Conservation (phyloP, 2,329 filamentous ascomycete genomes). For the Sclerotinia spermophila region DNA sequence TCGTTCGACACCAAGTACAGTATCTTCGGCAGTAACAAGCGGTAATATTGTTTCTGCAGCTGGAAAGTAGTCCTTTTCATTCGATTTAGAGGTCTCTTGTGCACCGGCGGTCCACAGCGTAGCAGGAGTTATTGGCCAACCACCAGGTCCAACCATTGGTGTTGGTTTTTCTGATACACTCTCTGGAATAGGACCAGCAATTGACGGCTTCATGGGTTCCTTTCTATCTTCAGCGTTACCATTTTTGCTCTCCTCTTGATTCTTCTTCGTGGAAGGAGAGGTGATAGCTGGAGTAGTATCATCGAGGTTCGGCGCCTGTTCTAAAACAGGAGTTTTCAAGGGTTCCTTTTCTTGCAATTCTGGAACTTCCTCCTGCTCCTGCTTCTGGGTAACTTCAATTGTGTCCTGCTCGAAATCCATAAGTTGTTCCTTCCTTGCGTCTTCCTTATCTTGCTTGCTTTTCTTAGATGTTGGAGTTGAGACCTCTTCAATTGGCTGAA, state of each 20-base stretch:
- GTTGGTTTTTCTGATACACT: constrained; percentile 23
- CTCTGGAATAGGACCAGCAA: constrained; percentile 15
- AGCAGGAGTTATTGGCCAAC: constrained; percentile 23
- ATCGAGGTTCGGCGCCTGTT: not conserved
- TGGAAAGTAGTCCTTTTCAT: constrained; percentile 21
- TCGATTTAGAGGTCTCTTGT: not conserved
- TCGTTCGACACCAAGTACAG: constrained; percentile 19
- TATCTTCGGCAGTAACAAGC: constrained; percentile 22
- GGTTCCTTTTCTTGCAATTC: not conserved
- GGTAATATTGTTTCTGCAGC: constrained; percentile 20
- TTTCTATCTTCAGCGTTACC: not conserved
- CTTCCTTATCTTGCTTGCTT: constrained; percentile 27
- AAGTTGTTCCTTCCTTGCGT: constrained; percentile 21
- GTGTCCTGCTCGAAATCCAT: constrained; percentile 1
- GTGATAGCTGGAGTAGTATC: not conserved
- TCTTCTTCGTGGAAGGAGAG: not conserved
- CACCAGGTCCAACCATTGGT: constrained; percentile 26
- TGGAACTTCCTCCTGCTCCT: not conserved
- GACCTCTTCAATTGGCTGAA: constrained; percentile 5
- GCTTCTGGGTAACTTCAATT: not conserved
- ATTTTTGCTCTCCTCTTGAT: not conserved
- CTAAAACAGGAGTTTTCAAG: not conserved
- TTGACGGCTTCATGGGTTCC: constrained; percentile 10
- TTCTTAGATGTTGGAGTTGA: constrained; percentile 23
- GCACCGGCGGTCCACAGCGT: constrained; percentile 22